Evolutionary conservation across 192 early-diverging fungal species (phyloP), one percentile per base, ranked within the genome.

Genomic region (Geosiphon pyriformis): DNA sequence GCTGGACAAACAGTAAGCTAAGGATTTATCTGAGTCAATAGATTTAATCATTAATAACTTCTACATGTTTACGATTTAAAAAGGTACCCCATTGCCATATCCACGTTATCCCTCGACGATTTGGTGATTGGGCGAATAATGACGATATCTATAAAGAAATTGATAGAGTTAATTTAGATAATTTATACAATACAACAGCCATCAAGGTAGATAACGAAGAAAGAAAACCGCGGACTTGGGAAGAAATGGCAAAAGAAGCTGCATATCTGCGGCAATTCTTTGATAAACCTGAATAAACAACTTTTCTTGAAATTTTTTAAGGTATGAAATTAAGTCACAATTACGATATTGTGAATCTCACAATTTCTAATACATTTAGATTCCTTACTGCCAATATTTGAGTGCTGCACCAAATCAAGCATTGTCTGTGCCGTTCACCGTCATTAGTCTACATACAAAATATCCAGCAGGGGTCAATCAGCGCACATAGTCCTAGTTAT

Each of bases 41-140:
- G 22, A n/a, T 10, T 32, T n/a, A 18, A 58, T 58, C 7, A 1
- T 32, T 52, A 52, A 57, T 20, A 11, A 31, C 8, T 23, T 46
- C 25, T 12, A 26, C 12, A 60, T 2, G n/a, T n/a, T n/a, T n/a
- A n/a, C n/a, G n/a, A n/a, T 60, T 17, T 11, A 88, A 92, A 72
- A 82, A 93, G 22, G 93, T 98, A 3, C 83, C 89, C 10, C 96
- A 98, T 74, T 88, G 90, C 7, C 96, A 98, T 64, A 72, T 96
- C 29, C 96, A 98, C 74, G 67, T 98, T 27, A 92, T 98, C 46
- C 94, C 95, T 37, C 82, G 95, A 10, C 77, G 72, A 33, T 67
- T 73, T 18, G 89, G 89, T 27, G 93, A 98, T 68, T 94, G 81
- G 78, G 76, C 78, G 12, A 79, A 89, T 61, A 96, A 95, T 61